These are phyloP conservation scores for Trypanosomatidae sp. DNA, from an alignment of 208 protist genomes.

Conservation along the genomic window DNA sequence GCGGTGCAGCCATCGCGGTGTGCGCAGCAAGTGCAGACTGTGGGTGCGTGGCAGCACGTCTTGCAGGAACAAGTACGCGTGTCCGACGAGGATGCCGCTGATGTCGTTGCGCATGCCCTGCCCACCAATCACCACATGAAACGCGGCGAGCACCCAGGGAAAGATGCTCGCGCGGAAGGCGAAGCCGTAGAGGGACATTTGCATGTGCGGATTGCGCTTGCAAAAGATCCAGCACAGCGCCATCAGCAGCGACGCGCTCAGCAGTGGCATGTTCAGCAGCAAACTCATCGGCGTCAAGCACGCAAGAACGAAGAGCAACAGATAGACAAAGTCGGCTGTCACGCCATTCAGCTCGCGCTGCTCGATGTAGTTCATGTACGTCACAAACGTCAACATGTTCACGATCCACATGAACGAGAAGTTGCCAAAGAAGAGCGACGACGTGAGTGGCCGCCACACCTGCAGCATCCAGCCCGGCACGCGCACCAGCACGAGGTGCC, in stretches of 20 bases:
- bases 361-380: slow-evolving; percentile 71
- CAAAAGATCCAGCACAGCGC: slow-evolving; percentile 84
- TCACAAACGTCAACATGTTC: slow-evolving; percentile 61
- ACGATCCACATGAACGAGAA: slow-evolving; percentile 77
- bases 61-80: slow-evolving; percentile 65
- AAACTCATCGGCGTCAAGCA: slow-evolving; percentile 13
- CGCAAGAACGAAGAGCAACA: slow-evolving; percentile 41
- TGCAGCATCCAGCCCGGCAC: slow-evolving; percentile 22
- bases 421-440: slow-evolving; percentile 62
- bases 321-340: slow-evolving; percentile 64
- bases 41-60: slow-evolving; percentile 63
- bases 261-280: slow-evolving; percentile 21
- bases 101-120: slow-evolving; percentile 43
- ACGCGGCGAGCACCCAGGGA: slow-evolving; percentile 65
- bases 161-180: slow-evolving; percentile 61
- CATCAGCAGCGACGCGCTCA: slow-evolving; percentile 52
- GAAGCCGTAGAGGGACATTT: slow-evolving; percentile 61
- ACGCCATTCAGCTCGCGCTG: slow-evolving; percentile 53
- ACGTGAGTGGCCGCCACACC: slow-evolving; percentile 53
- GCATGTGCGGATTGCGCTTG: slow-evolving; percentile 55
- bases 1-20: slow-evolving; percentile 32
- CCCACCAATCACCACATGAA: slow-evolving; percentile 54
- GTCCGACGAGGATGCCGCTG: slow-evolving; percentile 51
- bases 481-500: slow-evolving; percentile 17
- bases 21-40: slow-evolving; percentile 25